Conservation (phyloP, 257 asterid species). For the Scutellaria barbata region DNA sequence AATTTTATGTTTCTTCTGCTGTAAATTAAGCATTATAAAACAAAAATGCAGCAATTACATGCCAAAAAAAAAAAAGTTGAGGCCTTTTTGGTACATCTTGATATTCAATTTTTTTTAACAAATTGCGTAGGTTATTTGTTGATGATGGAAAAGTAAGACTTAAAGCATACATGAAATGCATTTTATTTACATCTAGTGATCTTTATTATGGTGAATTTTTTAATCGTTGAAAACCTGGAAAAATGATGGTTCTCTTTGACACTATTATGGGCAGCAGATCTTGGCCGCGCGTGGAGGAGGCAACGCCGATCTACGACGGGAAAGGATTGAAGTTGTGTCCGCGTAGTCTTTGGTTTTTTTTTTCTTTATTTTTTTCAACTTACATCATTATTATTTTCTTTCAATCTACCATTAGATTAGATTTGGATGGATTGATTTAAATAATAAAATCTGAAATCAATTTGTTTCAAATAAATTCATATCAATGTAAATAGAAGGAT, state of each 20-base stretch:
- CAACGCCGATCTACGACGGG: constrained; percentile 39
- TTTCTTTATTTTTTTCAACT: background rate
- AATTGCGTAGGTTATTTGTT: background rate
- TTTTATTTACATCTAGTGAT: constrained; percentile 23
- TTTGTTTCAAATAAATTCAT: too few relatives aligned
- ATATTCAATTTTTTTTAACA: background rate
- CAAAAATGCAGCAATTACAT: background rate
- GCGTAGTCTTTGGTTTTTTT: background rate
- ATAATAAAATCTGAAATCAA: too few relatives aligned
- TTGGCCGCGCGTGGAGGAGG: constrained; percentile 40
- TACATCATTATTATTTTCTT: background rate
- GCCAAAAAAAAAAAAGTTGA: background rate
- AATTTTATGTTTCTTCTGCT: background rate
- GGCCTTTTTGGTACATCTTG: constrained; percentile 7
- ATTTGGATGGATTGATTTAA: too few relatives aligned
- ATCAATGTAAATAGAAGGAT: too few relatives aligned
- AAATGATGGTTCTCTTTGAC: constrained; percentile 28
- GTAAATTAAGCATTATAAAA: background rate
- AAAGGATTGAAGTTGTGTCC: constrained; percentile 18
- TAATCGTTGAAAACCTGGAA: constrained; percentile 37
- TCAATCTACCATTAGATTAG: too few relatives aligned
- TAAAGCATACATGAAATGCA: constrained; percentile 3
- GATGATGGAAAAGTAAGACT: background rate
- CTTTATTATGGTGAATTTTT: constrained; percentile 1
- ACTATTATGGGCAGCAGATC: constrained; percentile 25